Evolutionary conservation across 805 yeast species (phyloP).

Genomic region (Nakazawaea wyomingensis): DNA sequence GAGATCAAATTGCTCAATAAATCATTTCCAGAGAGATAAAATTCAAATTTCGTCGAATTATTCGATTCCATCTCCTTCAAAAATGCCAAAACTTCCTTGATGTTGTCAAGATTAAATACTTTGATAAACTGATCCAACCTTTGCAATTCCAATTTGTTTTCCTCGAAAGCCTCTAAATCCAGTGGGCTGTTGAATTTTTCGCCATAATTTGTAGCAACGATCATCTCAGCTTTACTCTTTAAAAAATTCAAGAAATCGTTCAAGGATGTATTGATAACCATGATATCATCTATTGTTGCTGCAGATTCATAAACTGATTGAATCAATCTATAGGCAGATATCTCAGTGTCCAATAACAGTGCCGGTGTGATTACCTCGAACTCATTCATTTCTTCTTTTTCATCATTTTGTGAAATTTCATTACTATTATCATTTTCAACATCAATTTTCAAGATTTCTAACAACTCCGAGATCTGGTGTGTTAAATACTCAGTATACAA

Average conservation of each 20-base stretch:
- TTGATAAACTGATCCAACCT: slow-evolving; percentile 2
- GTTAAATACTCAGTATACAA: slow-evolving; percentile 25
- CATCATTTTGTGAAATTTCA: background rate
- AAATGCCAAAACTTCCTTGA: slow-evolving; percentile 38
- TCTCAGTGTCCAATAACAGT: slow-evolving; percentile 22
- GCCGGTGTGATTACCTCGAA: slow-evolving; percentile 23
- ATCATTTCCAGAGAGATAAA: slow-evolving; percentile 4
- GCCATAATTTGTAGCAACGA: background rate
- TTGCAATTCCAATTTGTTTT: background rate
- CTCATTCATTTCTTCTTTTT: slow-evolving; percentile 9
- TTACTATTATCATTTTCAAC: slow-evolving; percentile 12
- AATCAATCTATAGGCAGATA: slow-evolving; percentile 22
- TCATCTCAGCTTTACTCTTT: slow-evolving; percentile 12
- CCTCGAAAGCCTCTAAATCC: background rate
- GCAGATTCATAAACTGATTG: slow-evolving; percentile 23
- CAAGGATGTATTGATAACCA: background rate
- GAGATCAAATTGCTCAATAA: background rate
- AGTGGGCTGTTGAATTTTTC: background rate
- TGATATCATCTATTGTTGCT: slow-evolving; percentile 7
- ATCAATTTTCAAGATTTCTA: slow-evolving; percentile 25
- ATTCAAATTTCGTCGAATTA: slow-evolving; percentile 3
- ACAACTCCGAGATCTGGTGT: slow-evolving; percentile 18
- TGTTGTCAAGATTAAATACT: slow-evolving; percentile 34
- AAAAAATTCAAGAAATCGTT: slow-evolving; percentile 14
- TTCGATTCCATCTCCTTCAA: slow-evolving; percentile 17